Conservation (phyloP, 805 yeast genomes). For the Myxozyma monticola region DNA sequence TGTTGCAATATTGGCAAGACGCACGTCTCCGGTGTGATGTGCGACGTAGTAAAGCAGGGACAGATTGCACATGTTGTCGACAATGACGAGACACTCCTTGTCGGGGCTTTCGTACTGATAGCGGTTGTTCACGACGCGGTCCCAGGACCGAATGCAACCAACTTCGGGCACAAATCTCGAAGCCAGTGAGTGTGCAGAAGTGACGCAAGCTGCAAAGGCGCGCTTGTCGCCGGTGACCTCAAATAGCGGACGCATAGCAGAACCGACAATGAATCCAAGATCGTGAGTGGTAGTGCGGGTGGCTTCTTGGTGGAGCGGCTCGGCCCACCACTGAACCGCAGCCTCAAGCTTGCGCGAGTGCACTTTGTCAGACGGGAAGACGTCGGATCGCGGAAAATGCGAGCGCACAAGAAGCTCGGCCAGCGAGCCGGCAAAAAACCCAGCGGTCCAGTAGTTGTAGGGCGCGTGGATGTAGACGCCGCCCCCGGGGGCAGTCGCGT, state of each 20-base stretch:
- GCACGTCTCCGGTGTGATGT: slow-evolving; percentile 35
- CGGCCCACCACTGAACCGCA: slow-evolving; percentile 14
- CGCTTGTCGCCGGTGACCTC: slow-evolving; percentile 28
- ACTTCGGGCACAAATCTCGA: slow-evolving; percentile 34
- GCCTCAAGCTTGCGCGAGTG: slow-evolving; percentile 6
- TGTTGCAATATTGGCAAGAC: slow-evolving; percentile 36
- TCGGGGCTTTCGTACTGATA: slow-evolving; percentile 29
- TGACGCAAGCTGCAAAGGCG: slow-evolving; percentile 31
- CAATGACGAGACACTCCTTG: slow-evolving; percentile 38
- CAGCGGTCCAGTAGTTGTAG: slow-evolving; percentile 16
- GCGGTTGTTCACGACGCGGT: slow-evolving; percentile 30
- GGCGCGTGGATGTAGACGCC: slow-evolving; percentile 3
- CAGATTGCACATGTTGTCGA: slow-evolving; percentile 30
- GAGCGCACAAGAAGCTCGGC: slow-evolving; percentile 11
- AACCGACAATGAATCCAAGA: slow-evolving; percentile 37
- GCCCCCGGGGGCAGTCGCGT: slow-evolving; percentile 4
- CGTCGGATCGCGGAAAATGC: background rate
- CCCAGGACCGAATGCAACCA: slow-evolving; percentile 38
- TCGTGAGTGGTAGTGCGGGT: slow-evolving; percentile 38
- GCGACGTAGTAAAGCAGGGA: slow-evolving; percentile 38
- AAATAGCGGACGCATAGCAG: slow-evolving; percentile 36
- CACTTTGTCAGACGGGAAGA: slow-evolving; percentile 1
- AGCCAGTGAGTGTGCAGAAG: slow-evolving; percentile 38
- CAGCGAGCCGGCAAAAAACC: slow-evolving; percentile 13
- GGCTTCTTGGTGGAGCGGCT: slow-evolving; percentile 1